A percentile compares a stretch with the other conserved stretches of the same genome.
phyloP scores from a whole-genome alignment of 2,329 filamentous ascomycete genomes.

The Colletotrichum eleusines region DNA sequence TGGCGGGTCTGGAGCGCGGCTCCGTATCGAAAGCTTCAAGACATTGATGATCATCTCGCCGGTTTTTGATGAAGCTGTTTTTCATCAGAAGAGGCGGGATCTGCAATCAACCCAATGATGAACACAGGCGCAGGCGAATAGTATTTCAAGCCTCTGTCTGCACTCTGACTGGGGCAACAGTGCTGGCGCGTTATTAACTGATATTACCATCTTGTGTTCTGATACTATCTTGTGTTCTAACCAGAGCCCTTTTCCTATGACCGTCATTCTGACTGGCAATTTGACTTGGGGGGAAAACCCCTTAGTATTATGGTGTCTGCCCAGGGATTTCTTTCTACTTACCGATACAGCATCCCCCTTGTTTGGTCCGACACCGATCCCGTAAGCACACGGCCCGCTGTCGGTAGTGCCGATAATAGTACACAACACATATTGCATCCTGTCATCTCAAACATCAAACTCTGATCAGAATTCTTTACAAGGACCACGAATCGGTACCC shows the following conservation, averaged over 20 bases:
- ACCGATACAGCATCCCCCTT: conserved; percentile 15
- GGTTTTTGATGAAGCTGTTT: background rate
- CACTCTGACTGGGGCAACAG: background rate
- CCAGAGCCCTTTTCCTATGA: background rate
- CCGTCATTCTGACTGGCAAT: background rate
- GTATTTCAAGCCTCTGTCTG: no score
- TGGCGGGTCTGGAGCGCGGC: accelerated
- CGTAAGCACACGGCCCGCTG: background rate
- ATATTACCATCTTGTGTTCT: no score
- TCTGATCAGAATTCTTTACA: background rate
- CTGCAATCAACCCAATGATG: no score
- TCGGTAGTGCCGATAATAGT: conserved; percentile 4
- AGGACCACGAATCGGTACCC: background rate
- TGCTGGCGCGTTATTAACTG: background rate
- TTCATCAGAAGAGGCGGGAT: no score
- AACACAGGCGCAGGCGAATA: no score
- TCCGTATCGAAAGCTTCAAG: background rate
- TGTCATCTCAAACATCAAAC: background rate
- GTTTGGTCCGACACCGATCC: conserved; percentile 8
- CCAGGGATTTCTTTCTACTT: conserved; percentile 14
- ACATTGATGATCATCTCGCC: background rate
- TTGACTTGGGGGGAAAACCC: no score
- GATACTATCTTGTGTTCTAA: background rate
- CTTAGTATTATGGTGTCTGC: no score
- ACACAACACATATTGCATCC: background rate